Base-by-base conservation (phyloP, 2,329 filamentous ascomycete species). In the Thielaviopsis ethacetica region DNA sequence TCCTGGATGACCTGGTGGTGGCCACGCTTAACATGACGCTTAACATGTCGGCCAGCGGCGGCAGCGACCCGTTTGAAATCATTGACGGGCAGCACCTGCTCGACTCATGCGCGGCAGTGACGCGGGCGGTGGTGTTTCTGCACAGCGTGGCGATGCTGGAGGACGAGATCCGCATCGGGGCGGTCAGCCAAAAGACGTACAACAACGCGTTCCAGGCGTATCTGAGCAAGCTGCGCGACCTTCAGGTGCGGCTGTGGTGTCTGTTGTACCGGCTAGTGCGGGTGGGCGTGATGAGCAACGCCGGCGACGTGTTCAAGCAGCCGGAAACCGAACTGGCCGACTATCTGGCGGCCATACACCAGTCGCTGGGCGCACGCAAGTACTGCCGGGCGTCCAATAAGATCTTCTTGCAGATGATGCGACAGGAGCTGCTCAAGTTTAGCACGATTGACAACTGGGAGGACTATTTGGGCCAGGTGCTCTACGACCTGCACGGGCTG, bases 201-300 rank as follows among this genome's bases (percentile, higher is more conserved):
- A 71, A 81, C 73, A 67, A 81, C 66, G 76, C 74, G 1, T 81
- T 80, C 60, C 73, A 76, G 59, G 69, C 73, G 1, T 64, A 72
- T 6, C 78, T 83, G 59, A 82, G 80, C 59, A 89, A 85, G 66
- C 74, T 97, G 51, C 83, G 89, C 49, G 90, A 97, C 64, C 86
- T 95, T 76, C 85, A 95, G 66, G 81, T 95, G 2, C 83, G 89
- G 38, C 81, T 84, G 12, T 97, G 93, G 91, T 89, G 87, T 44
- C 72, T 97, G 47, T 84, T 91, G 63, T 98, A 96, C 67, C 80
- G 81, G 0, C 72, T 96, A 56, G 70, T 96, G 51, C 86, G 85
- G 66, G 84, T 90, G 62, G 86, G 82, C 3, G 26, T 61, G 12
- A 51, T 58, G n/a, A 83, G 91, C 27, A 71, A 74, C n/a, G n/a